Base-by-base conservation (phyloP, 768 basidiomycete genomes). In the Chalciporus piperatus region DNA sequence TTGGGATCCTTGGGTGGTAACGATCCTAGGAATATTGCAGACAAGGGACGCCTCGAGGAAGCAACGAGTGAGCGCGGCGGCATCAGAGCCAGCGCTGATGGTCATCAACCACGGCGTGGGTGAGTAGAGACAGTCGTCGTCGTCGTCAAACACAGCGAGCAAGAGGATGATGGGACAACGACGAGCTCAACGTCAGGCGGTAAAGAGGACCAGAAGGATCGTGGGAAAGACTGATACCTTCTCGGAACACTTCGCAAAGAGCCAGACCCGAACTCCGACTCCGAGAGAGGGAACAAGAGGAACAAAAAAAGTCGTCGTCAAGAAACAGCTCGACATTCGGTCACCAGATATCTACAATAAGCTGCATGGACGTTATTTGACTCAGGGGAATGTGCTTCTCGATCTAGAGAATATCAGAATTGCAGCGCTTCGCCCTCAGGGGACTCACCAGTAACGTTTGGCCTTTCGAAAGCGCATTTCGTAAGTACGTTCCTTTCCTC, bases 1-100 rank as follows among this genome's bases (percentile, higher is more conserved):
- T 68, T 70, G 45, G 71, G 69, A 30, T 74, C 74, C 43, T 70
- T 70, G 37, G 72, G 72, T 46, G 72, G 64, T 60, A 73, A 68
- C 52, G 70, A 58, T 55, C 80, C 79, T 40, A 83, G 71, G 70
- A 77, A 81, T 62, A 83, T 81, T 60, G 81, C 82, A 55, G 82
- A 84, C 69, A 79, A 74, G 67, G 81, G 81, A 61, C 81, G 81
- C 54, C 69, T 72, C 66, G 73, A 67, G 53, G 68, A 60, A 55
- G 70, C 53, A 61, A 69, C 62, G 44, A 69, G 51, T 48, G 76
- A 74, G 63, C 80, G 80, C 53, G 78, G 68, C 64, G 78, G 76
- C 80, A 82, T 82, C 67, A 68, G 62, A 57, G 46, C 49, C 45
- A 43, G 62, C 48, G 43, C 54, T 59, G 54, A 41, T 52, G 56